Evolutionary conservation across 805 yeast species (phyloP).

Genomic region (Zygosaccharomyces kombuchaensis): DNA sequence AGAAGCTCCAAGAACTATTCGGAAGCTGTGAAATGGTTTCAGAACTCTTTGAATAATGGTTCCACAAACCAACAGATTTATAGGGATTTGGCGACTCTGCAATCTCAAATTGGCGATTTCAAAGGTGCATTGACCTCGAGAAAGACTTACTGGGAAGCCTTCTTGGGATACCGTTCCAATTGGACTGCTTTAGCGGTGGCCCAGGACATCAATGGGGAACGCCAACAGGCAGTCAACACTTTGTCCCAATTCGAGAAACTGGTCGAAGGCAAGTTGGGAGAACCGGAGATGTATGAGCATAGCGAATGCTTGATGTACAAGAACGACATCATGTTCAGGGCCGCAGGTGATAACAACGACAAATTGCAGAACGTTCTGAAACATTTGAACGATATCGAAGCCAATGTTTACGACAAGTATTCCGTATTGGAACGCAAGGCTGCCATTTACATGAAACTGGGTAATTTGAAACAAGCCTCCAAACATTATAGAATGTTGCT

Average conservation of each 20-base stretch:
- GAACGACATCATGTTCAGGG: conserved; percentile 56
- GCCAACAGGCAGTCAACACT: conserved; percentile 63
- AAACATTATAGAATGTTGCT: conserved; percentile 61
- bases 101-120: conserved; percentile 75
- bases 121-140: conserved; percentile 59
- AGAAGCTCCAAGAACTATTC: conserved; percentile 62
- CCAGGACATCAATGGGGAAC: conserved; percentile 68
- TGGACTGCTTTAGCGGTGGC: conserved; percentile 90
- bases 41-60: conserved; percentile 70
- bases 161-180: conserved; percentile 79
- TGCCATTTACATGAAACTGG: conserved; percentile 54
- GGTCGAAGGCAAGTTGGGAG: conserved; percentile 62
- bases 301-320: conserved; percentile 77
- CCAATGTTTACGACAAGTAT: conserved; percentile 52
- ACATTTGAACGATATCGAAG: conserved; percentile 50
- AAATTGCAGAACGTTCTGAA: conserved; percentile 56
- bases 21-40: conserved; percentile 76
- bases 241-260: conserved; percentile 71
- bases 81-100: conserved; percentile 76
- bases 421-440: conserved; percentile 66
- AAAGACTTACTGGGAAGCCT: conserved; percentile 61
- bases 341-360: conserved; percentile 46
- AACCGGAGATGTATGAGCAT: conserved; percentile 66
- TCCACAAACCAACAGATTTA: conserved; percentile 72
- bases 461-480: conserved; percentile 59